A percentile compares a stretch with the other conserved stretches of the same genome.
phyloP scores from a whole-genome alignment of 139 green algal genomes.

The Asterochloris sp. region DNA sequence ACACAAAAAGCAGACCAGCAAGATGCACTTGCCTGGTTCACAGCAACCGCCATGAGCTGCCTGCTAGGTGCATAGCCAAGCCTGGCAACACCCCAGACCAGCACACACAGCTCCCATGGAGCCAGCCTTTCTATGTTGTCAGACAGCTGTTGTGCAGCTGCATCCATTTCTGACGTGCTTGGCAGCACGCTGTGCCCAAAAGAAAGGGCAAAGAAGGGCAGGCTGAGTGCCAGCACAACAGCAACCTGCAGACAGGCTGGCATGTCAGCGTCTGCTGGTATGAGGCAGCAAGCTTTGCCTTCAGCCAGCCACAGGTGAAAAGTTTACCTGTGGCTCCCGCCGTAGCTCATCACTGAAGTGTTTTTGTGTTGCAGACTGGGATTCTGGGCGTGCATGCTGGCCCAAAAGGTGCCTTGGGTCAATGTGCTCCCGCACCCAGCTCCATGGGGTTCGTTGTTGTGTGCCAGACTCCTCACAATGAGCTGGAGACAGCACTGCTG shows the following conservation, averaged over 20 bases:
- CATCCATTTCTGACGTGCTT: constrained; percentile 3
- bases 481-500: too few relatives aligned
- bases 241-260: constrained; percentile 11
- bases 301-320: too few relatives aligned
- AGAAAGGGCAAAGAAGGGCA: constrained; percentile 31
- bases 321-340: too few relatives aligned
- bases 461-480: too few relatives aligned
- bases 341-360: too few relatives aligned
- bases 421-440: too few relatives aligned
- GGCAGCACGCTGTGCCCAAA: constrained; percentile 23
- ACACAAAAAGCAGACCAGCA: not conserved
- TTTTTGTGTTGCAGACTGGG: too few relatives aligned
- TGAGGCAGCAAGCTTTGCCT: too few relatives aligned
- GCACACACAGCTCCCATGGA: constrained; percentile 28
- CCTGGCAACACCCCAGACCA: constrained; percentile 30
- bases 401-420: too few relatives aligned
- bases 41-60: not conserved
- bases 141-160: constrained; percentile 14
- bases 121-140: not conserved
- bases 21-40: not conserved
- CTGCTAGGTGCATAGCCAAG: constrained; percentile 22
- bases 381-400: too few relatives aligned
- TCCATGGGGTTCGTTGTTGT: too few relatives aligned
- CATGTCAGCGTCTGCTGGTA: too few relatives aligned
- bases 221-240: constrained; percentile 27